Evolutionary conservation across 345 rosid species (phyloP), one percentile per base, ranked within the genome.

Genomic region (Rhizophora apiculata): DNA sequence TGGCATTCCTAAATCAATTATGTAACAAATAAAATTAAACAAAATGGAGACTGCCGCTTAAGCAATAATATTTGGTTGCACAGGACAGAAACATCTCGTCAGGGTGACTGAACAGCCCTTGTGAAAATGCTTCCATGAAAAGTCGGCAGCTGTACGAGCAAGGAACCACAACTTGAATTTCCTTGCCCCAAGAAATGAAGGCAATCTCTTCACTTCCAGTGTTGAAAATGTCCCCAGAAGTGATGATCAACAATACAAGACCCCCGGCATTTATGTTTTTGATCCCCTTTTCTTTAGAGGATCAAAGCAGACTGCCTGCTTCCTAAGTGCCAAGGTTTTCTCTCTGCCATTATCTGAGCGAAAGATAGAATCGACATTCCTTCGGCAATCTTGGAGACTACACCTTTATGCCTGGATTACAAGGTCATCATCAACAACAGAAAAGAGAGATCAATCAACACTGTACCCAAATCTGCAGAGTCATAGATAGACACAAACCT

Each of bases 281-380:
- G 85, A 85, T 72, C 96, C 86, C 88, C 86, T 95, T 71, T 90
- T 96, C 81, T 90, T 95, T 76, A 82, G 89, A 58, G 93, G 85
- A 74, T 90, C 84, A 78, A 92, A 89, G 8, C 96, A 88, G 67
- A 95, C 86, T 0, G 92, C 85, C 74, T 95, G 93, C 85, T 87
- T 91, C 65, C 95, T 97, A 27, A 87, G 90, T 81, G 86, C 93
- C 49, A 91, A 80, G 2, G 81, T 81, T 83, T 83, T 87, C 62
- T 87, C 81, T 78, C 86, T 82, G 62, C 96, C 90, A 69, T 87
- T 93, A 80, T 88, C 96, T 27, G 76, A n/a, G 78, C 74, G 62
- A 91, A 87, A 43, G 89, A 86, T 75, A 92, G 67, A n/a, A 70
- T 74, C 26, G 93, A 85, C 56, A 89, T 79, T 54, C 90, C 87